phyloP scores from a whole-genome alignment of 345 rosid genomes.

The Eucalyptus cloeziana region DNA sequence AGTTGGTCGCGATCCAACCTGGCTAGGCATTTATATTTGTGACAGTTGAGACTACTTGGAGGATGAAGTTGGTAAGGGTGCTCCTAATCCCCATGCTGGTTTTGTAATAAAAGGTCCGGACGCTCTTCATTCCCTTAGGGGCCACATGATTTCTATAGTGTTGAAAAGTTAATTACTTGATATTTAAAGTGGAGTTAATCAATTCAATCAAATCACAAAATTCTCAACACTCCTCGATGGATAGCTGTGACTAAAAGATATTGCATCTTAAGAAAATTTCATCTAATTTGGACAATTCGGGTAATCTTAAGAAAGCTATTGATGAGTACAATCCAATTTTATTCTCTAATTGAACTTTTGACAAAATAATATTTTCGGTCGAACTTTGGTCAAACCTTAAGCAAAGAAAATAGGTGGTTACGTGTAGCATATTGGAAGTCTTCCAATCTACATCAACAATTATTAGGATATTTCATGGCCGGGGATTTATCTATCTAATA shows the following conservation, averaged over 20 bases:
- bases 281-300: not conserved
- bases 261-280: not conserved
- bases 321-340: not conserved
- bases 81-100: constrained; percentile 47
- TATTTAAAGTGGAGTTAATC: not conserved
- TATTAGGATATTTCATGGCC: not conserved
- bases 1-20: constrained; percentile 59
- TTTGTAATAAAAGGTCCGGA: constrained; percentile 59
- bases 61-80: constrained; percentile 45
- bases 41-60: constrained; percentile 23
- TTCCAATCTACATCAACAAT: not conserved
- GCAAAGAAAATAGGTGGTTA: not conserved
- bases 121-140: constrained; percentile 53
- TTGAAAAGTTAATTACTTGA: not conserved
- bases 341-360: not conserved
- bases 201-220: not conserved
- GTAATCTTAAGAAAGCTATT: not conserved
- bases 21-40: constrained; percentile 24
- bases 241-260: not conserved
- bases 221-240: not conserved
- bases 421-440: not conserved
- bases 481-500: not conserved
- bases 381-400: not conserved
- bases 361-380: not conserved
- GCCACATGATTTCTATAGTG: not conserved